Evolutionary conservation across 202 grass and related monocot genomes (phyloP).

Genomic region (Zoysia matrella): DNA sequence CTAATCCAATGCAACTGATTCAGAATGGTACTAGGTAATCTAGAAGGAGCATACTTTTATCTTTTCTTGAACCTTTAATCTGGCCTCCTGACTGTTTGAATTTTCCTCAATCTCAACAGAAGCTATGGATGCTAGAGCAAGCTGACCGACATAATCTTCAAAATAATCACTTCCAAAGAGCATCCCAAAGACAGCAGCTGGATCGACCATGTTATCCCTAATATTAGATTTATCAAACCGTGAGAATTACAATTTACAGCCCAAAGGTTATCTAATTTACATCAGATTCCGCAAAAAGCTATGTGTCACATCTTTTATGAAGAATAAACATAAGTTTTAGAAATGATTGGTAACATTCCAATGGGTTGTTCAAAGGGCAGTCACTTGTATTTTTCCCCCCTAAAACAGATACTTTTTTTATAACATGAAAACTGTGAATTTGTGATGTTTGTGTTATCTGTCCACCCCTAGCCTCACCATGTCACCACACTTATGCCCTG

Average conservation of each 20-base stretch:
- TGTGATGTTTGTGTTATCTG: neutral
- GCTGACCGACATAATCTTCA: constrained; percentile 95
- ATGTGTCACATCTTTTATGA: neutral
- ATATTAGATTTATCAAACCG: constrained; percentile 25
- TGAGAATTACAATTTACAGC: constrained; percentile 24
- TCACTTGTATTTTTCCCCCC: neutral
- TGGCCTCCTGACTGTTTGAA: constrained; percentile 60
- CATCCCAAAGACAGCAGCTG: constrained; percentile 89
- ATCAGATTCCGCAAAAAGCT: neutral
- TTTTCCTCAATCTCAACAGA: constrained; percentile 76
- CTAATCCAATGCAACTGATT: constrained; percentile 19
- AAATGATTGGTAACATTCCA: neutral
- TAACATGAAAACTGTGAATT: neutral
- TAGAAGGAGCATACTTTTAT: constrained; percentile 68
- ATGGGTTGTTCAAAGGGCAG: neutral
- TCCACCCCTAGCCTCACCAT: neutral
- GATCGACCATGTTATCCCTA: constrained; percentile 91
- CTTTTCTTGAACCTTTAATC: constrained; percentile 79
- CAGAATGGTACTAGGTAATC: neutral
- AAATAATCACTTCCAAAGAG: constrained; percentile 97
- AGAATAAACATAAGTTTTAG: neutral
- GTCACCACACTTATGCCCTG: too few species aligned
- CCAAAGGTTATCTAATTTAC: neutral
- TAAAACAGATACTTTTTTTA: too few species aligned
- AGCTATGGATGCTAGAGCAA: constrained; percentile 87